Conservation (phyloP, 2,329 filamentous ascomycete genomes). For the Fusarium pseudograminearum region DNA sequence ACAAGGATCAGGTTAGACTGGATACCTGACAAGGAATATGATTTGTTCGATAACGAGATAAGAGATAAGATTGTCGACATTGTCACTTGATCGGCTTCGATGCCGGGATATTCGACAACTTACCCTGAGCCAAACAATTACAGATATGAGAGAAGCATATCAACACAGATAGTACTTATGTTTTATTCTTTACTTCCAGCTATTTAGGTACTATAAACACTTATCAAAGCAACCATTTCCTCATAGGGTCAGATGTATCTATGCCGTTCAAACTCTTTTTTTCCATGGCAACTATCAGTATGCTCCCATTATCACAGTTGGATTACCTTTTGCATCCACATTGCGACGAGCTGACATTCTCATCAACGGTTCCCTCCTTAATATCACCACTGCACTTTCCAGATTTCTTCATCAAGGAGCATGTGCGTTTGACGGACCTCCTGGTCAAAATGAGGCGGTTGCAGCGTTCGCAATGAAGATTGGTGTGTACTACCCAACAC, state of each 20-base stretch:
- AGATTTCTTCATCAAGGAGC: background rate
- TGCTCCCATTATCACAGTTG: background rate
- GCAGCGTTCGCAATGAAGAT: background rate
- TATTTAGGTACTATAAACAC: background rate
- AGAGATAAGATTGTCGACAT: conserved; percentile 10
- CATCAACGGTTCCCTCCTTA: background rate
- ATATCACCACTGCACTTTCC: background rate
- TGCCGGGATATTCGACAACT: background rate
- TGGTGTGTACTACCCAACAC: background rate
- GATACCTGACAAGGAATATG: background rate
- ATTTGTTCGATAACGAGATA: background rate
- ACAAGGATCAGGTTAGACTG: background rate
- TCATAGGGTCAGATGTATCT: background rate
- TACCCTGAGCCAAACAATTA: background rate
- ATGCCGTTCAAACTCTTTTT: too few relatives aligned
- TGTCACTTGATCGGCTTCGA: conserved; percentile 30
- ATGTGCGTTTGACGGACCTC: background rate
- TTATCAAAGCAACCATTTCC: accelerated
- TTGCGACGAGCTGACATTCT: background rate
- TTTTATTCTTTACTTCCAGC: too few relatives aligned
- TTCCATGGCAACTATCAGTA: too few relatives aligned
- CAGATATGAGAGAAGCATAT: background rate
- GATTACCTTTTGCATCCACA: background rate
- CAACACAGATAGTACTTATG: background rate
- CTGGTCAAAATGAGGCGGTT: background rate